These are phyloP conservation scores for Naganishia sp. DNA, from an alignment of 1,284 basidiomycete genomes.

Conservation along the genomic window DNA sequence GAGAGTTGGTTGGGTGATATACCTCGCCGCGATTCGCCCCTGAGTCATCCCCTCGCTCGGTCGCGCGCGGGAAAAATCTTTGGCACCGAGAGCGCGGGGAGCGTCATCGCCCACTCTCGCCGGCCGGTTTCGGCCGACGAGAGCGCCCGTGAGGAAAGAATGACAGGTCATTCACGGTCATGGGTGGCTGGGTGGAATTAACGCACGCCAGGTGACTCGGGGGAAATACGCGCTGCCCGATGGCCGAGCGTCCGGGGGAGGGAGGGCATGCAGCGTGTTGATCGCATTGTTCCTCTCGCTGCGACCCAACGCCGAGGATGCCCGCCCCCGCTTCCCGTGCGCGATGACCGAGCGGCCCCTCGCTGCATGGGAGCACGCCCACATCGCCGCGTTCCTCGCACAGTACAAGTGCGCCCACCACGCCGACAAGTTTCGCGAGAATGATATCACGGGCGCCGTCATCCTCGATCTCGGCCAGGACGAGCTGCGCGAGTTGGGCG, in stretches of 20 bases:
- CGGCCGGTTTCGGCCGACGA: neutral
- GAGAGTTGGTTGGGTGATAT: conserved; percentile 4
- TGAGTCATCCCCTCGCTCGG: neutral
- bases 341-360: conserved; percentile 37
- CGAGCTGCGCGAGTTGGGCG: conserved; percentile 83
- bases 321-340: neutral
- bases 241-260: too few relatives aligned
- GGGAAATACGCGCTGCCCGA: neutral
- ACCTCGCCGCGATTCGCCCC: neutral
- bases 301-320: neutral
- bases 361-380: conserved; percentile 42
- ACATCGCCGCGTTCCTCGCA: conserved; percentile 46
- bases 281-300: neutral
- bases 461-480: conserved; percentile 83
- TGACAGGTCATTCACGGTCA: neutral
- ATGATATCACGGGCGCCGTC: conserved; percentile 86
- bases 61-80: neutral
- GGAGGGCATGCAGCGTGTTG: too few relatives aligned
- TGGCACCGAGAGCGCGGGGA: neutral
- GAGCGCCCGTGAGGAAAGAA: neutral
- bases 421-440: conserved; percentile 68
- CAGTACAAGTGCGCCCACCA: conserved; percentile 66
- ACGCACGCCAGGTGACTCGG: too few relatives aligned
- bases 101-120: neutral
- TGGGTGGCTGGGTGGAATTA: too few relatives aligned